These are phyloP conservation scores for Phycomyces nitens DNA, from an alignment of 192 early-diverging fungal genomes.

Conservation along the genomic window DNA sequence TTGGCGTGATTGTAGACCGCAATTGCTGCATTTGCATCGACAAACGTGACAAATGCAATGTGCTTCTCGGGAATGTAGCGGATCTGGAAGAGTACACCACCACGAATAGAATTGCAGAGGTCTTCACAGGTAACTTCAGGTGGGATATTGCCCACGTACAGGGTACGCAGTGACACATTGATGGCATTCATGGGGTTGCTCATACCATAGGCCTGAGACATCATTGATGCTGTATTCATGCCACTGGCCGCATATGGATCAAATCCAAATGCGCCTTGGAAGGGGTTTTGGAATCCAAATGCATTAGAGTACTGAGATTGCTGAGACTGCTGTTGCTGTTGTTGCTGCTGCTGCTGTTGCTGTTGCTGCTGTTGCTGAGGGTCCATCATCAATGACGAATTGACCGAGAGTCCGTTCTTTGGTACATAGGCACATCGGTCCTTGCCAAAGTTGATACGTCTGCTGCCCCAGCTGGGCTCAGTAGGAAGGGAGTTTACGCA, in stretches of 20 bases:
- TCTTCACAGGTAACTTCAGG: constrained; percentile 75
- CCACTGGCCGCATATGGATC: constrained; percentile 14
- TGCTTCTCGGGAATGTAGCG: constrained; percentile 71
- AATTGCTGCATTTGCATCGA: constrained; percentile 65
- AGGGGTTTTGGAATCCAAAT: constrained; percentile 21
- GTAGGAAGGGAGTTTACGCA: constrained; percentile 59
- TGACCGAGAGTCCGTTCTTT: too few relatives aligned
- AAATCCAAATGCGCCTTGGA: constrained; percentile 15
- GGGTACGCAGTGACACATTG: constrained; percentile 44
- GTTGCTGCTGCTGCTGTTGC: not conserved
- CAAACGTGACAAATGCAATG: constrained; percentile 83
- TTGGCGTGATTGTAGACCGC: constrained; percentile 57
- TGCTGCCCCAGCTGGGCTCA: constrained; percentile 52
- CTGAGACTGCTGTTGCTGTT: not conserved
- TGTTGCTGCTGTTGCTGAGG: constrained; percentile 1
- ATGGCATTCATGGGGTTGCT: not conserved
- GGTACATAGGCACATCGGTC: constrained; percentile 66
- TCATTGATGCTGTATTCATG: constrained; percentile 14
- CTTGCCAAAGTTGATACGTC: constrained; percentile 75
- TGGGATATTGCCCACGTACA: constrained; percentile 76
- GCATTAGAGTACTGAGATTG: constrained; percentile 1
- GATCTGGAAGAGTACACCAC: constrained; percentile 75
- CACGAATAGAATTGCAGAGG: constrained; percentile 81
- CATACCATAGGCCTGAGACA: constrained; percentile 17
- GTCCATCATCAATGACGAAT: not conserved